Evolutionary conservation across 2,329 filamentous ascomycete species (phyloP).

Genomic region (Xylariaceae sp.): DNA sequence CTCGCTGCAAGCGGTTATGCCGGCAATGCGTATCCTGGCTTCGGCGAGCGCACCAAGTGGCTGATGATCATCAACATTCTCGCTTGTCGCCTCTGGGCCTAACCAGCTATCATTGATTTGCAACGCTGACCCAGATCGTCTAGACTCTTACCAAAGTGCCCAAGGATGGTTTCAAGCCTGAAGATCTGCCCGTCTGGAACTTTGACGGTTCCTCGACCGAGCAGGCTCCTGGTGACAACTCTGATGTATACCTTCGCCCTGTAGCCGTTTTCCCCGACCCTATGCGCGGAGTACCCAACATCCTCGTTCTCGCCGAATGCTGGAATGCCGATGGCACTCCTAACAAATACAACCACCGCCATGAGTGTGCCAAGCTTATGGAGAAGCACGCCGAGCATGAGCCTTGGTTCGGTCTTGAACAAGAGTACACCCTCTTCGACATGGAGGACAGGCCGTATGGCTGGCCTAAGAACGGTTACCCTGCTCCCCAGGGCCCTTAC

Average conservation of each 20-base stretch:
- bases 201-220: constrained; percentile 78
- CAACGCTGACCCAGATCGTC: constrained; percentile 3
- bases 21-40: not conserved
- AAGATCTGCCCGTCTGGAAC: constrained; percentile 53
- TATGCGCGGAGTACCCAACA: constrained; percentile 84
- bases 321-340: constrained; percentile 91
- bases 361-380: constrained; percentile 88
- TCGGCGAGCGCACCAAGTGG: not conserved
- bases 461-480: constrained; percentile 79
- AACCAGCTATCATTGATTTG: too few relatives aligned
- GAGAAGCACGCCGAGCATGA: constrained; percentile 74
- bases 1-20: constrained; percentile 10
- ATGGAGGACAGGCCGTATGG: constrained; percentile 84
- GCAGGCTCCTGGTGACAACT: constrained; percentile 92
- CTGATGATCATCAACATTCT: too few relatives aligned
- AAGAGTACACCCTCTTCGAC: constrained; percentile 95
- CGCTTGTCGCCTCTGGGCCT: too few relatives aligned
- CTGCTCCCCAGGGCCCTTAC: constrained; percentile 89
- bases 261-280: constrained; percentile 87
- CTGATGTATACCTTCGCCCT: constrained; percentile 93
- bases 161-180: constrained; percentile 41
- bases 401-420: constrained; percentile 97
- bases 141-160: constrained; percentile 45
- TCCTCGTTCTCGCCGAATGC: constrained; percentile 91
- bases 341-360: constrained; percentile 98